Conservation (phyloP, 805 yeast species). For the Saturnispora hagleri region DNA sequence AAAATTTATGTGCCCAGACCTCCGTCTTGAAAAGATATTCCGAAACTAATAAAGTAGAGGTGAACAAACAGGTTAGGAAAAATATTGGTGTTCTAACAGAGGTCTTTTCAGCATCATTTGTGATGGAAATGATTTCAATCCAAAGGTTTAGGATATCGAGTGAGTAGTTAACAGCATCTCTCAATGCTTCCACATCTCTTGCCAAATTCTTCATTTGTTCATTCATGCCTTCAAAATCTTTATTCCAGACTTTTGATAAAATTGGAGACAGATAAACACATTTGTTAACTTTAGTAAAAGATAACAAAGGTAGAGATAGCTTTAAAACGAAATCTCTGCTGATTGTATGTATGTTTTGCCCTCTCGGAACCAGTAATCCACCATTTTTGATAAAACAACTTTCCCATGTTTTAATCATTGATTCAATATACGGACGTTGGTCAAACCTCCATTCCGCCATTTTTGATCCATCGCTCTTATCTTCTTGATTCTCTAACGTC, state of each 20-base stretch:
- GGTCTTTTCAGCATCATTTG: conserved; percentile 55
- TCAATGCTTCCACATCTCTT: conserved; percentile 51
- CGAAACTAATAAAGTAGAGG: conserved; percentile 51
- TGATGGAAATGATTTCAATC: conserved; percentile 62
- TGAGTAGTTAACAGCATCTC: conserved; percentile 53
- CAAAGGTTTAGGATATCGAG: conserved; percentile 55
- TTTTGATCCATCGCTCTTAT: conserved; percentile 32
- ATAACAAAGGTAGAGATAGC: conserved; percentile 55
- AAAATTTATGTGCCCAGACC: conserved; percentile 34
- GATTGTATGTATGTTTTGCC: conserved; percentile 39
- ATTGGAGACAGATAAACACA: conserved; percentile 55
- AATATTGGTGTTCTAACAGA: conserved; percentile 69
- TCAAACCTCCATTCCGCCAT: conserved; percentile 60
- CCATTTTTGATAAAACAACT: conserved; percentile 49
- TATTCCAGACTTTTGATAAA: conserved; percentile 48
- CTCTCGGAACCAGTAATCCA: conserved; percentile 49
- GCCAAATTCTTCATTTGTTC: conserved; percentile 36
- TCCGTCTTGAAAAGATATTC: conserved; percentile 55
- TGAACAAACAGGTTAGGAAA: conserved; percentile 61
- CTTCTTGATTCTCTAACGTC: conserved; percentile 22
- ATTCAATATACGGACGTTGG: conserved; percentile 48
- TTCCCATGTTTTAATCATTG: conserved; percentile 62
- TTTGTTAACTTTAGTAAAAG: conserved; percentile 58
- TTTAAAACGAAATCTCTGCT: conserved; percentile 48
- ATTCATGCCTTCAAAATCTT: conserved; percentile 66